Evolutionary conservation across 140 eudicot genomes (phyloP).

Genomic region (Erigeron philadelphicus): DNA sequence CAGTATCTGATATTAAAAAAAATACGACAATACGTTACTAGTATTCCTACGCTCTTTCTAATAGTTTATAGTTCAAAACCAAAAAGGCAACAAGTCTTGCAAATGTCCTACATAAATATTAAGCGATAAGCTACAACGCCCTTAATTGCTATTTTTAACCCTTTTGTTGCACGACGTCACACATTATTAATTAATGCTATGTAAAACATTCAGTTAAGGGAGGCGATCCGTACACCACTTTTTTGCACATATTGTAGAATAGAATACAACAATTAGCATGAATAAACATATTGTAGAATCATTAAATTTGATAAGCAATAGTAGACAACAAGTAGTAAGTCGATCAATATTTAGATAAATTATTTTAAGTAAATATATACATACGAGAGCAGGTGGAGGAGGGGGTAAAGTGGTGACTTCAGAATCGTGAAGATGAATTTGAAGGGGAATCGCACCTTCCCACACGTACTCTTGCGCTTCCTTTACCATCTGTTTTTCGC

Average conservation of each 20-base stretch:
- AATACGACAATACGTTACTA: conserved; percentile 17
- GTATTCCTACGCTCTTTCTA: background rate
- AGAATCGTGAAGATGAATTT: conserved; percentile 91
- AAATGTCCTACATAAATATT: background rate
- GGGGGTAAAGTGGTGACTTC: conserved; percentile 97
- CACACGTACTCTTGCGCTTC: conserved; percentile 70
- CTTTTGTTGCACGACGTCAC: background rate
- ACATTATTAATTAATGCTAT: background rate
- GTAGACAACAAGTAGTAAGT: background rate
- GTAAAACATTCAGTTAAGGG: background rate
- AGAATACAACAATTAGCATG: too few species aligned
- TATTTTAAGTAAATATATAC: background rate
- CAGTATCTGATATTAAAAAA: conserved; percentile 51
- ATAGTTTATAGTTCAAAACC: background rate
- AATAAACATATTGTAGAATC: too few species aligned
- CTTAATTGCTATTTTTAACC: background rate
- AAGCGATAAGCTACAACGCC: background rate
- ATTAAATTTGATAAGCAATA: background rate
- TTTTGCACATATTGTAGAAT: too few species aligned
- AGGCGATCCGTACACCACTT: too few species aligned
- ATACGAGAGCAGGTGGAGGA: conserved; percentile 86
- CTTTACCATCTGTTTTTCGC: conserved; percentile 37
- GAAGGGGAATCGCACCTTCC: conserved; percentile 91
- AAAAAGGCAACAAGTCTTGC: background rate
- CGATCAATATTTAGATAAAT: background rate